phyloP scores from a whole-genome alignment of 116 monocot genomes.

The Thalassia testudinum region DNA sequence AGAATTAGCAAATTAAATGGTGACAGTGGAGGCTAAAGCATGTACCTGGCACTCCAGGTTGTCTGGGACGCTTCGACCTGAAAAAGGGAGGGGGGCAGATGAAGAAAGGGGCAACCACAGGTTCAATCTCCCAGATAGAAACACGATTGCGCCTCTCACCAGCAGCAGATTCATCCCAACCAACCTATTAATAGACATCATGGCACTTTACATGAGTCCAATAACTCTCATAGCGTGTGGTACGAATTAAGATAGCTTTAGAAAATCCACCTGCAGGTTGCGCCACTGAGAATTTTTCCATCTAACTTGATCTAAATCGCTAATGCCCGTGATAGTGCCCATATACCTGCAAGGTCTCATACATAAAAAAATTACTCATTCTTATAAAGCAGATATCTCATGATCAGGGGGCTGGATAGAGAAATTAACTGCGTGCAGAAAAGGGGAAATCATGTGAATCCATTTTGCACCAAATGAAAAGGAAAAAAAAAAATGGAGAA shows the following conservation, averaged over 20 bases:
- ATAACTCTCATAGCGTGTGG: not conserved
- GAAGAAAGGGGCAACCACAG: slow-evolving; percentile 73
- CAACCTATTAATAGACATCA: slow-evolving; percentile 30
- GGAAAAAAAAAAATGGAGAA: not conserved
- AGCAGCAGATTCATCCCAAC: slow-evolving; percentile 83
- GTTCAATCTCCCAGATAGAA: slow-evolving; percentile 94
- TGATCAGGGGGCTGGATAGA: too few species aligned
- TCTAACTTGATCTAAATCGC: slow-evolving; percentile 65
- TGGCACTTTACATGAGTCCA: not conserved
- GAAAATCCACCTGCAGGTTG: slow-evolving; percentile 47
- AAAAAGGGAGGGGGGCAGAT: slow-evolving; percentile 83
- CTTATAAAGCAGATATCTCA: too few species aligned
- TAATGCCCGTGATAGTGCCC: slow-evolving; percentile 83
- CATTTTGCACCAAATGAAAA: not conserved
- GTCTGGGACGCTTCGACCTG: slow-evolving; percentile 60
- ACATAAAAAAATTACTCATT: not conserved
- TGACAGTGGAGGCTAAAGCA: too few species aligned
- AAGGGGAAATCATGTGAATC: too few species aligned
- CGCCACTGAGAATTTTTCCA: slow-evolving; percentile 89
- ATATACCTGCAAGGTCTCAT: slow-evolving; percentile 43
- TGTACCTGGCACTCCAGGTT: slow-evolving; percentile 30
- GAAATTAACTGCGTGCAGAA: too few species aligned
- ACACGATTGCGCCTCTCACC: slow-evolving; percentile 78
- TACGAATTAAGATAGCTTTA: not conserved
- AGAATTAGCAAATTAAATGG: too few species aligned